These are phyloP conservation scores for Irpex rosettiformis DNA, from an alignment of 1,284 basidiomycete genomes.

Conservation along the genomic window DNA sequence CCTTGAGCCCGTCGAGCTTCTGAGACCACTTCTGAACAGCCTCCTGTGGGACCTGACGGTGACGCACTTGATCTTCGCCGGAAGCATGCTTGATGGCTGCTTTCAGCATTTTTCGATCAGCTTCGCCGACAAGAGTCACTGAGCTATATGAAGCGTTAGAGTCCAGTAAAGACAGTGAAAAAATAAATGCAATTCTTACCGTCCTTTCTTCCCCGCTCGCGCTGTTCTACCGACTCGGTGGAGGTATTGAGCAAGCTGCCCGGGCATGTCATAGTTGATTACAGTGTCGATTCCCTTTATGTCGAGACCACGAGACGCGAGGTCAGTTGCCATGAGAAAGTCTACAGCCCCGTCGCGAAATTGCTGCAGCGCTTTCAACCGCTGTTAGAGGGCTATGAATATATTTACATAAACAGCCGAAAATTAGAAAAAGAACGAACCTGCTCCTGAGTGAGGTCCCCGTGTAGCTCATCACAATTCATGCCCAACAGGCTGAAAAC, in stretches of 20 bases:
- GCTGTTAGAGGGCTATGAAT: slow-evolving; percentile 42
- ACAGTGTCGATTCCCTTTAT: slow-evolving; percentile 98
- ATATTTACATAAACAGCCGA: slow-evolving; percentile 2
- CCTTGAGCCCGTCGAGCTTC: slow-evolving; percentile 71
- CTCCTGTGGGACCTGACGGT: slow-evolving; percentile 87
- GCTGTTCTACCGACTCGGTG: slow-evolving; percentile 97
- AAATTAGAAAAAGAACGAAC: slow-evolving; percentile 37
- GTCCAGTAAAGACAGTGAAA: slow-evolving; percentile 14
- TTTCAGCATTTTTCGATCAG: slow-evolving; percentile 95
- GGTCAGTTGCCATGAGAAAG: slow-evolving; percentile 93
- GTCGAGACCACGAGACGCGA: slow-evolving; percentile 93
- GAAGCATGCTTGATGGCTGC: slow-evolving; percentile 88
- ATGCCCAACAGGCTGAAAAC: slow-evolving; percentile 88
- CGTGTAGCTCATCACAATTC: slow-evolving; percentile 90
- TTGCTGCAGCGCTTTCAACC: slow-evolving; percentile 79
- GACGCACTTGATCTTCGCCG: slow-evolving; percentile 81
- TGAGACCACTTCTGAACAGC: slow-evolving; percentile 69
- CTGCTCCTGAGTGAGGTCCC: slow-evolving; percentile 94
- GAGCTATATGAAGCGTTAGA: slow-evolving; percentile 50
- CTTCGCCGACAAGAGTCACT: slow-evolving; percentile 94
- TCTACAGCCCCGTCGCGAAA: slow-evolving; percentile 87
- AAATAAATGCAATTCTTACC: slow-evolving; percentile 46
- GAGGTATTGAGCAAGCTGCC: slow-evolving; percentile 89
- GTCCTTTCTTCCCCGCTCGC: slow-evolving; percentile 88
- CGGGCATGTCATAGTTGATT: slow-evolving; percentile 98